Percentiles rank a stretch among this genome's conserved stretches.
Conservation (phyloP, 2,329 filamentous ascomycete species). For the Verticillium dahliae region DNA sequence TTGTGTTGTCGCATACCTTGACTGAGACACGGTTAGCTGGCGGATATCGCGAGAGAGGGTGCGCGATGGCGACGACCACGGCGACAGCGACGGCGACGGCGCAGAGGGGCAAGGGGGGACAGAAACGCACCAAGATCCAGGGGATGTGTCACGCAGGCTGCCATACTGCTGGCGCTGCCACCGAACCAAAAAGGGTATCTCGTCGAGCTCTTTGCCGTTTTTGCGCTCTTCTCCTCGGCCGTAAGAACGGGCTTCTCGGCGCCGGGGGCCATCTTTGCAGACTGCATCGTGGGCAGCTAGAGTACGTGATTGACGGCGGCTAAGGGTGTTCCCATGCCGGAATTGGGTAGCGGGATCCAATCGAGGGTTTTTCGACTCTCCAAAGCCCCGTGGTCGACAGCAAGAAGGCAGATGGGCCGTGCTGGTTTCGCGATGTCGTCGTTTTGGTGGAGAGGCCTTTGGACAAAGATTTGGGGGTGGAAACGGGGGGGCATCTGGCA, state of each 20-base stretch:
- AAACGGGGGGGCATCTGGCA: not conserved
- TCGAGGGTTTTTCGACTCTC: not conserved
- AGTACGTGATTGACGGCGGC: not conserved
- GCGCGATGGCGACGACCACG: too few relatives aligned
- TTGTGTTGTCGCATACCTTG: slow-evolving; percentile 1
- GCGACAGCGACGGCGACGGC: not conserved
- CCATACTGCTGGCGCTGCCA: slow-evolving; percentile 87
- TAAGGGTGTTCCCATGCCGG: slow-evolving; percentile 6
- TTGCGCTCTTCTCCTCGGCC: slow-evolving; percentile 14
- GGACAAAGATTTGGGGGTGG: not conserved
- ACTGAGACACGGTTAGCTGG: not conserved
- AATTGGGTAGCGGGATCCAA: not conserved
- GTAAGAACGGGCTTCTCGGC: slow-evolving; percentile 6
- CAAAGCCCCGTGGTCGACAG: not conserved
- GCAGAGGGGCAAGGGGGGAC: not conserved
- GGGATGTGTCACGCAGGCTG: slow-evolving; percentile 86
- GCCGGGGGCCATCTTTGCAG: slow-evolving; percentile 13
- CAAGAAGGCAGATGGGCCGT: not conserved
- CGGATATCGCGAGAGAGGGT: not conserved
- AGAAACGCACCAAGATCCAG: slow-evolving; percentile 72
- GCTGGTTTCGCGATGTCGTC: not conserved
- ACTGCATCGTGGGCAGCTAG: slow-evolving; percentile 17
- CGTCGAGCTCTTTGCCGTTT: slow-evolving; percentile 33
- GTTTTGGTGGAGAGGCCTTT: not conserved
- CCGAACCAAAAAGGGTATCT: slow-evolving; percentile 92